Evolutionary conservation across 2,329 filamentous ascomycete genomes (phyloP), one percentile per base, ranked within the genome.

Genomic region (Septoria linicola): DNA sequence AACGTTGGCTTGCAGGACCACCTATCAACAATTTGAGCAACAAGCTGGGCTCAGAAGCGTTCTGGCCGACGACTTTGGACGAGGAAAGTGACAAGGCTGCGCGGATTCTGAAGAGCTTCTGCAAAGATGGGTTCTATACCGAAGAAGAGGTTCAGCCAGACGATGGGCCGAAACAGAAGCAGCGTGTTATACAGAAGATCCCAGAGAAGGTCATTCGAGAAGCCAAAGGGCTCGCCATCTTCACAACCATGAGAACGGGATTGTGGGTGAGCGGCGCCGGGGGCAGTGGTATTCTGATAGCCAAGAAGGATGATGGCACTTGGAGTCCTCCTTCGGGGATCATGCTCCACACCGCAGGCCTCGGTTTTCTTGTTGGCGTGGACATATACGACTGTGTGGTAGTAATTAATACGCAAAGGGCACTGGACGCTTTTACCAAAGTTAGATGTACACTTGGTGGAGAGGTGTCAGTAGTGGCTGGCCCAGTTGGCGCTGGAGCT

Each of bases 341-440:
- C 59, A 81, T 96, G 74, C 79, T 96, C 40, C 92, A 97, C 67
- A 96, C 92, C 0, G 83, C 89, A 1, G 89, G 87, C 1, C 78
- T 96, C 27, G 92, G 90, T 30, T 96, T 97, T 66, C 80, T 96
- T 46, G 85, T 91, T 4, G 92, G 91, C 2, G 87, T 96, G 34
- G 92, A 97, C 67, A 90, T 96, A 25, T 97, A 96, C 75, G 92
- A 97, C 69, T 96, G 91, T 65, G 87, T 97, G 11, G 80, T 96
- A 7, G 87, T 96, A 30, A 91, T 96, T 66, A 96, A 95, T 73
- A 90, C 87, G 37, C 82, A 88, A 39, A 80, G 88, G 50, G 89
- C 90, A 5, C 75, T 97, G 40, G 87, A 96, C 59, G 83, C 87
- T 1, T 95, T 96, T 66, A 89, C 88, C 30, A 85, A 84, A 51